Evolutionary conservation across 371 early-diverging fungal species (phyloP).

Genomic region (Mortierella sp.): DNA sequence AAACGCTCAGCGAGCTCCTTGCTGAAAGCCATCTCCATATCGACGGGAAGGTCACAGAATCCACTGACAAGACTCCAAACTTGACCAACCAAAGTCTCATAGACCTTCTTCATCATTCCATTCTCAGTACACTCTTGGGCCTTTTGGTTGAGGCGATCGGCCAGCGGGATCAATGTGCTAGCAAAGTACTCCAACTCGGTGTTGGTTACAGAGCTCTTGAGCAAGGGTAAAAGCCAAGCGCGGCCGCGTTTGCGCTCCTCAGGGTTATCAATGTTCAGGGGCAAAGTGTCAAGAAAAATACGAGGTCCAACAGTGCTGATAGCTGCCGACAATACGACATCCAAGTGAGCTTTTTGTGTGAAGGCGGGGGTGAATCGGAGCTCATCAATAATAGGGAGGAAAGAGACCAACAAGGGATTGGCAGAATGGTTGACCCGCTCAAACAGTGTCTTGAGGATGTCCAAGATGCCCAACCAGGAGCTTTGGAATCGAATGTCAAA

Average conservation of each 20-base stretch:
- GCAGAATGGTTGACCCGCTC: slow-evolving; percentile 75
- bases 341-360: slow-evolving; percentile 88
- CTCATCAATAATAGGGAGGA: slow-evolving; percentile 77
- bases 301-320: slow-evolving; percentile 87
- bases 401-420: slow-evolving; percentile 73
- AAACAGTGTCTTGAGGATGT: slow-evolving; percentile 82
- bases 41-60: slow-evolving; percentile 87
- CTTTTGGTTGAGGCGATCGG: slow-evolving; percentile 78
- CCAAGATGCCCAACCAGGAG: slow-evolving; percentile 87
- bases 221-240: slow-evolving; percentile 86
- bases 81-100: slow-evolving; percentile 89
- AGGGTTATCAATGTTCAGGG: slow-evolving; percentile 86
- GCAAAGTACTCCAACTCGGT: slow-evolving; percentile 86
- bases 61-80: slow-evolving; percentile 92
- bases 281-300: slow-evolving; percentile 81
- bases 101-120: slow-evolving; percentile 91
- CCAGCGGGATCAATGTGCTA: slow-evolving; percentile 79
- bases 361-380: slow-evolving; percentile 87
- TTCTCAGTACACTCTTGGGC: slow-evolving; percentile 70
- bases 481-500: slow-evolving; percentile 83
- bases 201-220: slow-evolving; percentile 82
- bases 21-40: slow-evolving; percentile 73
- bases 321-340: slow-evolving; percentile 84
- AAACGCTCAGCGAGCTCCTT: slow-evolving; percentile 78
- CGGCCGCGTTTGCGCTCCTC: slow-evolving; percentile 70